Evolutionary conservation across 169 alveolate species (phyloP).

Genomic region (Cyclospora cayetanensis): DNA sequence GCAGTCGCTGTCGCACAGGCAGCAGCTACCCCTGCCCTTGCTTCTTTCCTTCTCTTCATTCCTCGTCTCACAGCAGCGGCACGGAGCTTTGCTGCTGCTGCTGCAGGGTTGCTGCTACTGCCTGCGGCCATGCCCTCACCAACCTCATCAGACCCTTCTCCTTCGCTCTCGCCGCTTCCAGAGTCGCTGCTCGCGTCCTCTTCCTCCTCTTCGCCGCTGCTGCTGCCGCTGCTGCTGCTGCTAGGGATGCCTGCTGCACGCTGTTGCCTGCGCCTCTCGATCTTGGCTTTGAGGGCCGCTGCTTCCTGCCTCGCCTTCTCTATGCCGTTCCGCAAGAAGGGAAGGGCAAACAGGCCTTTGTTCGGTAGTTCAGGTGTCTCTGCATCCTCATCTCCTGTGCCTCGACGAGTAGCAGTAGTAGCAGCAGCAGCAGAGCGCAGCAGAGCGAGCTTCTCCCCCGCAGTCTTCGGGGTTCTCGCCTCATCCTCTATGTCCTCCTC

Average conservation of each 20-base stretch:
- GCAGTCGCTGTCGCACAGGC: neutral
- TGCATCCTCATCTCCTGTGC: neutral
- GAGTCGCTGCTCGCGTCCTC: neutral
- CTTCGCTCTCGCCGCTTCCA: slow-evolving; percentile 36
- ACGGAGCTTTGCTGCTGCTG: slow-evolving; percentile 23
- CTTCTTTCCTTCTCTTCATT: neutral
- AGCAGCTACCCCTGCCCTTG: neutral
- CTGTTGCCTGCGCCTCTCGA: neutral
- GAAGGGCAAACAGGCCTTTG: slow-evolving; percentile 59
- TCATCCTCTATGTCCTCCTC: neutral
- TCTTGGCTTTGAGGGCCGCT: neutral
- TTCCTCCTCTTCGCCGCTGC: neutral
- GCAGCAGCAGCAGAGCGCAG: slow-evolving; percentile 7
- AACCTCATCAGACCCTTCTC: neutral
- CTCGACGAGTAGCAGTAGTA: no score
- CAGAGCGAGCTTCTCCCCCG: neutral
- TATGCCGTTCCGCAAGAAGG: slow-evolving; percentile 36
- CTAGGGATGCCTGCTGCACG: slow-evolving; percentile 42
- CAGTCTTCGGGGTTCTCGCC: neutral
- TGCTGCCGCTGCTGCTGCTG: slow-evolving; percentile 16
- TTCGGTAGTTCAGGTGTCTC: slow-evolving; percentile 27
- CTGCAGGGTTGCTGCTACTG: neutral
- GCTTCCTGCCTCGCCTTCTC: slow-evolving; percentile 69
- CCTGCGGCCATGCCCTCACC: neutral
- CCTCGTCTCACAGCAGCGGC: neutral